Conservation (phyloP, 129 eudicot species). For the Flaveria trinervia region DNA sequence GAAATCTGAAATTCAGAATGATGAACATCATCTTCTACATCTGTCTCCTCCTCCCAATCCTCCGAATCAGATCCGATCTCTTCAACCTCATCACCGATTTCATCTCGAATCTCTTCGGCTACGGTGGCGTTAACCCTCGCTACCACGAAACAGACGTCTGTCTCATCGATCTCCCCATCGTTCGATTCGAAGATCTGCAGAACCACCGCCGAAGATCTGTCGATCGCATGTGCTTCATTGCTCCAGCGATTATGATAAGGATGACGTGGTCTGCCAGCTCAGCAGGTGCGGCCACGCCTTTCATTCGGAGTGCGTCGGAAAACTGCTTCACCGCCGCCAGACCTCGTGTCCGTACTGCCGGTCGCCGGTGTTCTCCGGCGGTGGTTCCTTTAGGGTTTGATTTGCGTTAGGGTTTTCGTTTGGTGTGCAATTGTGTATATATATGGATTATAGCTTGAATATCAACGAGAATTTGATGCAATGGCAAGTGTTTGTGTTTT, state of each 20-base stretch:
- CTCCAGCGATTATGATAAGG: constrained; percentile 20
- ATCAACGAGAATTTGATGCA: no score
- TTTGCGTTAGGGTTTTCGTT: background rate
- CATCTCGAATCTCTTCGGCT: background rate
- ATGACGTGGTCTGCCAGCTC: constrained; percentile 24
- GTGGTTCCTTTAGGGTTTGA: background rate
- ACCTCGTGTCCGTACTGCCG: constrained; percentile 25
- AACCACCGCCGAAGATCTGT: constrained; percentile 13
- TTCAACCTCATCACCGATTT: constrained; percentile 8
- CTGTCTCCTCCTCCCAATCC: constrained; percentile 13
- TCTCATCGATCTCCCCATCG: constrained; percentile 28
- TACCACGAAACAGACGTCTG: constrained; percentile 9
- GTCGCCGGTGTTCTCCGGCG: constrained; percentile 21
- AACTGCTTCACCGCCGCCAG: constrained; percentile 24
- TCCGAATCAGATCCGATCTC: constrained; percentile 25
- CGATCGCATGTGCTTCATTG: constrained; percentile 33
- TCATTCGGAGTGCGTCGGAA: constrained; percentile 31
- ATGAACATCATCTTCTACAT: constrained; percentile 24
- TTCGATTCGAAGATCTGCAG: constrained; percentile 18
- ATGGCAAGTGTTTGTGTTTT: no score
- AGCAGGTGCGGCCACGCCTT: constrained; percentile 28
- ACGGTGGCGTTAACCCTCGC: constrained; percentile 11
- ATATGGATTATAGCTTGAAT: no score
- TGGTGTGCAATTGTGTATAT: background rate
- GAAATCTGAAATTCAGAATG: background rate